A percentile compares a stretch with the other conserved stretches of the same genome.
These are phyloP conservation scores for Diaporthe vexans DNA, from an alignment of 2,329 filamentous ascomycete species.

Conservation along the genomic window DNA sequence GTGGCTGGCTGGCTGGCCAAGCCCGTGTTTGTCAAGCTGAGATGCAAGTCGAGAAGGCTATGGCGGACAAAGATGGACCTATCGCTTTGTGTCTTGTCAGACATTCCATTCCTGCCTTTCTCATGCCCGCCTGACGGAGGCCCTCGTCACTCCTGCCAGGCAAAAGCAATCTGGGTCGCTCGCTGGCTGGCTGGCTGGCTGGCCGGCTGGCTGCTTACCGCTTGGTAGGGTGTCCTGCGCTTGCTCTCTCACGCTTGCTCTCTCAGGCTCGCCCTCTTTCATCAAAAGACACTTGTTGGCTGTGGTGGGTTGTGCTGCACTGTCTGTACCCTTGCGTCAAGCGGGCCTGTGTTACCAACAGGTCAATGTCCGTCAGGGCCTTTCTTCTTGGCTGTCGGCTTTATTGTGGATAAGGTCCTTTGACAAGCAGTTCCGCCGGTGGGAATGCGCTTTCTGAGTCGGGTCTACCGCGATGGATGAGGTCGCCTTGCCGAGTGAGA, in stretches of 20 bases:
- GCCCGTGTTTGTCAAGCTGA: conserved; percentile 33
- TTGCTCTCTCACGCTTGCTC: too few species aligned
- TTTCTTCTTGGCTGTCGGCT: conserved; percentile 27
- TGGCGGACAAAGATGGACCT: conserved; percentile 26
- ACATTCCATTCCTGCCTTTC: conserved; percentile 12
- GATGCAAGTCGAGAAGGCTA: conserved; percentile 30
- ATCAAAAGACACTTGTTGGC: neutral
- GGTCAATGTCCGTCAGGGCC: conserved; percentile 5
- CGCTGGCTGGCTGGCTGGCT: too few species aligned
- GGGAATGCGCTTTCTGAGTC: conserved; percentile 3
- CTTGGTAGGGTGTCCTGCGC: neutral
- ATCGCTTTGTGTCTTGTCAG: conserved; percentile 34
- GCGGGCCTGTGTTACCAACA: conserved; percentile 28
- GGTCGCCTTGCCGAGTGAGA: conserved; percentile 19
- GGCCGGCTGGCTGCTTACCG: neutral
- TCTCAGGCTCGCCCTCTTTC: too few species aligned
- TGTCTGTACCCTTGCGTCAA: conserved; percentile 1
- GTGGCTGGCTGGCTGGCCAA: conserved; percentile 25
- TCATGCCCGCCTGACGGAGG: neutral
- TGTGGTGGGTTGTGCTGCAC: neutral
- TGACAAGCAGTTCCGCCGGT: conserved; percentile 15
- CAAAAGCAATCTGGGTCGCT: conserved; percentile 11
- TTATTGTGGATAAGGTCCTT: conserved; percentile 21
- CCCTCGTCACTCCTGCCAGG: conserved; percentile 4
- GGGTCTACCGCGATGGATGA: conserved; percentile 5